Conservation (phyloP, 2,329 filamentous ascomycete species). For the Balansia obtecta region DNA sequence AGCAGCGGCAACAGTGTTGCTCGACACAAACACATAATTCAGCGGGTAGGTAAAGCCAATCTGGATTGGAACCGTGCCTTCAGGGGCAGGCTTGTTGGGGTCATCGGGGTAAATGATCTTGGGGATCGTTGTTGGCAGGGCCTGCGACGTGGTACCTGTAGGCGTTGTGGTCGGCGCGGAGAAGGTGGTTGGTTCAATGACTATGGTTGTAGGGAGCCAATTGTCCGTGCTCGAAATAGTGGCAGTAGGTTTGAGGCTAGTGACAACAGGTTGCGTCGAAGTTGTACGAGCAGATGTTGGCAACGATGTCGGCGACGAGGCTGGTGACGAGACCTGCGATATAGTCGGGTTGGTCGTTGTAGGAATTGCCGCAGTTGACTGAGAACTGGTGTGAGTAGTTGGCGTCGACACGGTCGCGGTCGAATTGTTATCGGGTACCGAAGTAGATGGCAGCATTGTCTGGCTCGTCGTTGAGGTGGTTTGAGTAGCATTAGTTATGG, state of each 20-base stretch:
- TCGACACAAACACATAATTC: constrained; percentile 75
- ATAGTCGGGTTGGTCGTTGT: constrained; percentile 13
- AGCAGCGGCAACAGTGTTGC: constrained; percentile 56
- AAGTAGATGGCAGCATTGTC: constrained; percentile 3
- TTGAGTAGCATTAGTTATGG: constrained; percentile 5
- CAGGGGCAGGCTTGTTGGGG: constrained; percentile 38
- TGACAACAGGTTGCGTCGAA: constrained; percentile 15
- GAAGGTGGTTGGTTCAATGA: constrained; percentile 35
- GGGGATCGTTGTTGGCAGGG: constrained; percentile 56
- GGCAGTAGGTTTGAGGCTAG: constrained; percentile 29
- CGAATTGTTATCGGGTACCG: constrained; percentile 6
- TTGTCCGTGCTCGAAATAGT: constrained; percentile 31
- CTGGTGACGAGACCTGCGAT: no score
- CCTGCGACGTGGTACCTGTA: constrained; percentile 32
- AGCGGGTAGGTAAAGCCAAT: constrained; percentile 71
- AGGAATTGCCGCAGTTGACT: not conserved
- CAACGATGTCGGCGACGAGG: constrained; percentile 1
- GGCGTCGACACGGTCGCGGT: not conserved
- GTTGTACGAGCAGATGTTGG: constrained; percentile 3
- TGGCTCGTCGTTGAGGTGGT: not conserved
- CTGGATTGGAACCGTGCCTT: constrained; percentile 61
- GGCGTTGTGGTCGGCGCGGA: constrained; percentile 17
- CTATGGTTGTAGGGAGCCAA: constrained; percentile 48
- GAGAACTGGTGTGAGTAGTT: not conserved
- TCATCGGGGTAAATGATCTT: constrained; percentile 62